These are phyloP conservation scores for Chrysosporium queenslandicum DNA, from an alignment of 2,329 filamentous ascomycete species.

Conservation along the genomic window DNA sequence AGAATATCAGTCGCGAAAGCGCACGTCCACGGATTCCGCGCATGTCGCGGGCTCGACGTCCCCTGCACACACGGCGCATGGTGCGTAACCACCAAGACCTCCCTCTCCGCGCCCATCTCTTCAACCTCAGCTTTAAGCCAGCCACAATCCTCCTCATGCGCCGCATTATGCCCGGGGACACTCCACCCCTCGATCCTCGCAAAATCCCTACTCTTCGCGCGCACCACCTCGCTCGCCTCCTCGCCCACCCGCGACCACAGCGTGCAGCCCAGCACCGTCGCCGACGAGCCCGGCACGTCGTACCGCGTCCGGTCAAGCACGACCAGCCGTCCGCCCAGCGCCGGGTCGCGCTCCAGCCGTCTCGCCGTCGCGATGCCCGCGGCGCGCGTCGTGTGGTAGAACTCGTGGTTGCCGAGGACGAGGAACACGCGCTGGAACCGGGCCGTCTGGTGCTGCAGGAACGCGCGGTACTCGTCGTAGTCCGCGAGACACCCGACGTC, in stretches of 20 bases:
- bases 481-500: conserved; percentile 27
- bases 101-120: conserved; percentile 3
- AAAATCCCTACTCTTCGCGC: conserved; percentile 43
- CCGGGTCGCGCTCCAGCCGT: conserved; percentile 18
- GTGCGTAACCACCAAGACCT: conserved; percentile 29
- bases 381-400: conserved; percentile 23
- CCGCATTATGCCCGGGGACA: conserved; percentile 39
- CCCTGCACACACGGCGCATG: conserved; percentile 44
- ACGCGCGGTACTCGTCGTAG: conserved; percentile 19
- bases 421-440: conserved; percentile 19
- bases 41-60: conserved; percentile 41
- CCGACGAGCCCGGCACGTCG: conserved; percentile 1
- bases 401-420: conserved; percentile 28
- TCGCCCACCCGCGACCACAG: conserved; percentile 44
- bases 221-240: conserved; percentile 31
- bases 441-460: conserved; percentile 21
- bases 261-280: conserved; percentile 47
- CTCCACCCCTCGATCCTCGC: conserved; percentile 43
- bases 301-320: conserved; percentile 18
- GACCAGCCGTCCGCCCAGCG: conserved; percentile 15
- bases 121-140: conserved; percentile 41
- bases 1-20: conserved; percentile 46
- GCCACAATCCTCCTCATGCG: conserved; percentile 38
- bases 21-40: conserved; percentile 37
- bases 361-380: conserved; percentile 16